Percentiles rank a stretch among this genome's conserved stretches.
phyloP scores from a whole-genome alignment of 495 filamentous ascomycete species.

The Aspergillus cavernicola region DNA sequence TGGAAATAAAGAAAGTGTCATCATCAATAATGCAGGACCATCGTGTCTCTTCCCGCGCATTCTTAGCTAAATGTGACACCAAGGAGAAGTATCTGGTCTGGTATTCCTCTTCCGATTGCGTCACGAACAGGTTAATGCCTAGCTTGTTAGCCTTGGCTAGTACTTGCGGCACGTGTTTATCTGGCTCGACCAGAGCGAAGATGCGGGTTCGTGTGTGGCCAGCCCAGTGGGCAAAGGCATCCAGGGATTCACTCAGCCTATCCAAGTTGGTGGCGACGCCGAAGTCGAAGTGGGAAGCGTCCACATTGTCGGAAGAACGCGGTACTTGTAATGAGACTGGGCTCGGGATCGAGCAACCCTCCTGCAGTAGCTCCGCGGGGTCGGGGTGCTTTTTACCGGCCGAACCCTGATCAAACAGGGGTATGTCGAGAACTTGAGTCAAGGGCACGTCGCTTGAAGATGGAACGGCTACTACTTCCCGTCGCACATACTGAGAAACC shows the following conservation, averaged over 20 bases:
- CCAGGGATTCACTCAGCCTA: conserved; percentile 53
- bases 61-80: conserved; percentile 46
- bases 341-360: conserved; percentile 31
- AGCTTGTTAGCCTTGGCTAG: conserved; percentile 38
- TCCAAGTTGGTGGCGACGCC: conserved; percentile 58
- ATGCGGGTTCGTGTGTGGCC: conserved; percentile 52
- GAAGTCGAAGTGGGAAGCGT: conserved; percentile 55
- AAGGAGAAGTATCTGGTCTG: conserved; percentile 59
- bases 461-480: conserved; percentile 35
- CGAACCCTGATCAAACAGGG: conserved; percentile 26
- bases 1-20: conserved; percentile 63
- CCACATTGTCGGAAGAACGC: conserved; percentile 26
- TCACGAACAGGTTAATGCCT: conserved; percentile 50
- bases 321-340: conserved; percentile 37
- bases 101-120: conserved; percentile 46
- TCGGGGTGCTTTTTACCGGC: not conserved
- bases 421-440: conserved; percentile 28
- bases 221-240: conserved; percentile 60
- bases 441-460: conserved; percentile 31
- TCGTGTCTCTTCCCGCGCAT: conserved; percentile 43
- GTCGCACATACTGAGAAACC: conserved; percentile 38
- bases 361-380: conserved; percentile 18
- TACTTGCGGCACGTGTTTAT: conserved; percentile 29
- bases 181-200: conserved; percentile 52
- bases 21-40: conserved; percentile 67